A percentile compares a stretch with the other conserved stretches of the same genome.
phyloP scores from a whole-genome alignment of 352 stramenopile species.

The Globisporangium acanthophoron region DNA sequence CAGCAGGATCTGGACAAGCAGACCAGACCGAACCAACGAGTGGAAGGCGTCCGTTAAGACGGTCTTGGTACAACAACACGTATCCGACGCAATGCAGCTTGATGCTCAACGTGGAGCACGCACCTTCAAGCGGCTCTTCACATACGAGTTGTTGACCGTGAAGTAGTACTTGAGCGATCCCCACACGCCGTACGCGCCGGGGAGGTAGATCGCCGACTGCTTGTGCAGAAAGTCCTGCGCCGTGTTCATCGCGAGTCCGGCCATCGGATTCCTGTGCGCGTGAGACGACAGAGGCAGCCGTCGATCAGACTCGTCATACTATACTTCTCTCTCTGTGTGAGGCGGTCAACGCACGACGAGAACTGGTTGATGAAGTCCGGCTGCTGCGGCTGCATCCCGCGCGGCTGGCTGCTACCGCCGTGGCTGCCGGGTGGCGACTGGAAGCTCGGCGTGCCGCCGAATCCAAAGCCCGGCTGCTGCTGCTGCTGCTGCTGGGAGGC shows the following conservation, averaged over 20 bases:
- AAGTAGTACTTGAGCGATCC: constrained; percentile 88
- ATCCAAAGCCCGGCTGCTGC: constrained; percentile 18
- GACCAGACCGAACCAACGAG: background rate
- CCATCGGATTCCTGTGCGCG: constrained; percentile 71
- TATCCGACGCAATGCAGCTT: background rate
- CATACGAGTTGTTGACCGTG: constrained; percentile 88
- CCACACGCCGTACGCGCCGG: constrained; percentile 71
- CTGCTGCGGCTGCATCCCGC: constrained; percentile 23
- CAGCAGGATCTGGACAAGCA: constrained; percentile 55
- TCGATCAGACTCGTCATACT: background rate
- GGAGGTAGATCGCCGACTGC: constrained; percentile 77
- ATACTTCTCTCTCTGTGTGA: background rate
- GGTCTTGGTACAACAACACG: too few relatives aligned
- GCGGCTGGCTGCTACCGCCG: constrained; percentile 8
- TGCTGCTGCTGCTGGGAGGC: constrained; percentile 19
- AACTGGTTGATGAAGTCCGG: constrained; percentile 78
- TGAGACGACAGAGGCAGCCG: background rate
- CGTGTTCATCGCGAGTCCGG: constrained; percentile 79
- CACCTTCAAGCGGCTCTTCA: constrained; percentile 84
- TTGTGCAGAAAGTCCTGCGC: constrained; percentile 80
- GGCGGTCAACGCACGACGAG: constrained; percentile 24
- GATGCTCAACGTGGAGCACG: background rate
- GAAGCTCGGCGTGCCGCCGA: constrained; percentile 9
- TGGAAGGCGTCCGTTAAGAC: background rate
- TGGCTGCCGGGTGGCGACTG: constrained; percentile 17